Evolutionary conservation across 2,329 filamentous ascomycete species (phyloP).

Genomic region (Phialophora expanda): DNA sequence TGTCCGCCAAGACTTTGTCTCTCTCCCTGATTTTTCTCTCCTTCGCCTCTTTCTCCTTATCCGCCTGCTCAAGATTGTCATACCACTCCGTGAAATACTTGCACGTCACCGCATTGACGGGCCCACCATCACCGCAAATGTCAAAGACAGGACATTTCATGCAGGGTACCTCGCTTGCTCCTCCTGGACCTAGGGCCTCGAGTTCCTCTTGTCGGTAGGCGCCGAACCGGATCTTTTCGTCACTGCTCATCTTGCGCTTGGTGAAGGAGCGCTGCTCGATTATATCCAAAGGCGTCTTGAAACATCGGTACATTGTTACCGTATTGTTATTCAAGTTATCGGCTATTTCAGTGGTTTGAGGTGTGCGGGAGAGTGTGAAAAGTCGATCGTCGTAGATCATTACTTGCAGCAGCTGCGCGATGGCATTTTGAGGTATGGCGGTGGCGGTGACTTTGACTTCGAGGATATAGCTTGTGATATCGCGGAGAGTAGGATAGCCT

Average conservation of each 20-base stretch:
- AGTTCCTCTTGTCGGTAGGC: conserved; percentile 42
- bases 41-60: conserved; percentile 25
- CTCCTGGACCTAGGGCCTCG: conserved; percentile 63
- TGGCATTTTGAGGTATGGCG: conserved; percentile 65
- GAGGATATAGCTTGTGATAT: conserved; percentile 77
- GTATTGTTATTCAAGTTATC: conserved; percentile 28
- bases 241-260: conserved; percentile 37
- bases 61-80: conserved; percentile 42
- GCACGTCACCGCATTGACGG: conserved; percentile 86
- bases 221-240: conserved; percentile 37
- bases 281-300: conserved; percentile 49
- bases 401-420: conserved; percentile 84
- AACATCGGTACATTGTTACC: conserved; percentile 51
- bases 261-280: conserved; percentile 32
- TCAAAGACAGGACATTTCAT: conserved; percentile 92
- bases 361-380: conserved; percentile 54
- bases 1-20: conserved; percentile 4
- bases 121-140: conserved; percentile 86
- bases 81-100: conserved; percentile 92
- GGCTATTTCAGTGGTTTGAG: conserved; percentile 28
- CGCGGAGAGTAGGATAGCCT: conserved; percentile 78
- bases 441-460: conserved; percentile 70
- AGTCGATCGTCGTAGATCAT: conserved; percentile 86
- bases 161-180: conserved; percentile 86
- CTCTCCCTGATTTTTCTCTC: conserved; percentile 17